Base-by-base conservation (phyloP, 306 rosid genomes). In the Rosa rugosa region DNA sequence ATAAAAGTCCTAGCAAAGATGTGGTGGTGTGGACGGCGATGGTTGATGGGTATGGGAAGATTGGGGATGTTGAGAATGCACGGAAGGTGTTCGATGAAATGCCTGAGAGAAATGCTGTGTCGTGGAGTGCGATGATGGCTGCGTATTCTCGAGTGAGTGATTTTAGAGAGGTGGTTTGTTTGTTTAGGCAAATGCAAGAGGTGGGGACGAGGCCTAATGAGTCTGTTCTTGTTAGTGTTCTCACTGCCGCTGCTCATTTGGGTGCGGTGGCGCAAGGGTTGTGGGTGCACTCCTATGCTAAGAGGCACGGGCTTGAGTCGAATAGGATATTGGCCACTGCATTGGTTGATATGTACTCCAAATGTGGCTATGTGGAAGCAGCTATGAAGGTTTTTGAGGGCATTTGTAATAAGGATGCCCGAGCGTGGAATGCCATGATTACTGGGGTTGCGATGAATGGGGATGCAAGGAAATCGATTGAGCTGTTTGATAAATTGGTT, bases 1-100 rank as follows among this genome's bases (percentile, higher is more conserved):
- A 90, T 77, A 42, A 38, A 86, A 81, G 71, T 63, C 4, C 78
- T 0, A 51, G 42, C 51, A 94, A 79, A 77, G 98, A 94, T 69
- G 98, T 94, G 47, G 94, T 94, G 38, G 79, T 89, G 70, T 90
- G 97, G 97, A 94, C 97, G 27, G 83, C 91, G 0, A 88, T 94
- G 97, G 66, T 89, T 11, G 90, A 92, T 42, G 97, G 97, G 54
- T 92, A 92, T 73, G 97, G 98, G 23, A 94, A 92, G 77, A 68
- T 79, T 9, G 97, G 94, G 44, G 72, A 90, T 50, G 78, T 89
- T 56, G 84, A 85, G 3, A 87, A 42, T 78, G 98, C 98, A 0
- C 75, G 93, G 69, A 78, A 38, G 14, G 0, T 94, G 92, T 94
- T 94, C 75, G 94, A 94, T 18, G 80, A 86, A 87, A 94, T 94